phyloP scores from a whole-genome alignment of 1,139 yeast genomes.

The Lodderomyces pseudojiufengensis region DNA sequence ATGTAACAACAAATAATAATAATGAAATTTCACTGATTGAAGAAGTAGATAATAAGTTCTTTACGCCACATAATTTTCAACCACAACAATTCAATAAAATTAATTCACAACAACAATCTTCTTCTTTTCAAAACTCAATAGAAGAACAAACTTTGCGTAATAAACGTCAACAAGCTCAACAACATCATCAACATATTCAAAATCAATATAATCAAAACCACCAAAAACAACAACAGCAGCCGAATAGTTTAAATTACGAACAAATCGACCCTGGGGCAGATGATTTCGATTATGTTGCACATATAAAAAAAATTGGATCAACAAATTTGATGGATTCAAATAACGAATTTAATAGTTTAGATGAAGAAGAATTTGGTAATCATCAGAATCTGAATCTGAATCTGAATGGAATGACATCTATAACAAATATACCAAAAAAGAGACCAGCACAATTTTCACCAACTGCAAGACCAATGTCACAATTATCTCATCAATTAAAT shows the following conservation, averaged over 20 bases:
- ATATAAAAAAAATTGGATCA: slow-evolving; percentile 56
- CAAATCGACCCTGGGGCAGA: slow-evolving; percentile 44
- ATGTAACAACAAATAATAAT: background rate
- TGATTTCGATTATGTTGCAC: slow-evolving; percentile 66
- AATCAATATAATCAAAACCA: slow-evolving; percentile 4
- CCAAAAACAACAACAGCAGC: background rate
- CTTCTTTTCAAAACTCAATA: too few species aligned
- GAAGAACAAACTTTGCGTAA: background rate
- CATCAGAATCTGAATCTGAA: too few species aligned
- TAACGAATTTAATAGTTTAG: too few species aligned
- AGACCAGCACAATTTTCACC: slow-evolving; percentile 39
- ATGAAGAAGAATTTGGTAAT: background rate
- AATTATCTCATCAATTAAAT: slow-evolving; percentile 12
- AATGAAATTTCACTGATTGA: too few species aligned
- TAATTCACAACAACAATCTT: too few species aligned
- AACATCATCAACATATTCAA: slow-evolving; percentile 3
- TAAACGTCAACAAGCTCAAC: background rate
- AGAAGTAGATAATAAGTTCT: background rate
- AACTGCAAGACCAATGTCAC: slow-evolving; percentile 6
- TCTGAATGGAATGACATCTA: slow-evolving; percentile 11
- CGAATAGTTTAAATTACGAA: too few species aligned
- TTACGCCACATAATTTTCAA: slow-evolving; percentile 2
- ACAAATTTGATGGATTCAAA: background rate
- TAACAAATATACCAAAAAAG: slow-evolving; percentile 18
- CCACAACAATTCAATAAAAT: too few species aligned